Percentiles rank a stretch among this genome's conserved stretches.
Conservation (phyloP, 208 protist genomes). For the Zelonia costaricensis region DNA sequence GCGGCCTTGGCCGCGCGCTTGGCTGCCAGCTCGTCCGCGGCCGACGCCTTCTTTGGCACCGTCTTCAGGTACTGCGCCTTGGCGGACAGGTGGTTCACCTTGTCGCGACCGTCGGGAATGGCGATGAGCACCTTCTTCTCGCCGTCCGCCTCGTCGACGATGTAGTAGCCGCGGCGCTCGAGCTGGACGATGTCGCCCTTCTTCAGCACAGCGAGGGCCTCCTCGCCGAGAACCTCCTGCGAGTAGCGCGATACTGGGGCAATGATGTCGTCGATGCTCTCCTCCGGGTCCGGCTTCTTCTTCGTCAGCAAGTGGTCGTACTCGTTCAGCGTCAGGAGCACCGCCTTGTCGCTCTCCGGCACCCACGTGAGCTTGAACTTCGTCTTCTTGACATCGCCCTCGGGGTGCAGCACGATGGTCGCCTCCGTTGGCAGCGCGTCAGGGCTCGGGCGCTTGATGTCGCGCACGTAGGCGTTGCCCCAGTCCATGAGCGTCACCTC, state of each 20-base stretch:
- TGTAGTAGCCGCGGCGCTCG: slow-evolving; percentile 98
- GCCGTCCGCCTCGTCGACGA: slow-evolving; percentile 84
- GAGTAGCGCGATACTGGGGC: slow-evolving; percentile 86
- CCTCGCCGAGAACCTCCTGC: slow-evolving; percentile 85
- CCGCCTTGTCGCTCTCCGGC: slow-evolving; percentile 65
- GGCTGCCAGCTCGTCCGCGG: slow-evolving; percentile 80
- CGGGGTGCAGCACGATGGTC: slow-evolving; percentile 81
- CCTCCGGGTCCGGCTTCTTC: slow-evolving; percentile 95
- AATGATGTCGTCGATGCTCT: slow-evolving; percentile 93
- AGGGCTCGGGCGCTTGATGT: slow-evolving; percentile 56
- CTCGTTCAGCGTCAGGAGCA: slow-evolving; percentile 85
- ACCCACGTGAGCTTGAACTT: slow-evolving; percentile 99
- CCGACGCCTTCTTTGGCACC: slow-evolving; percentile 57
- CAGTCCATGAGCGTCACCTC: slow-evolving; percentile 99
- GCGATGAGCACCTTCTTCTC: slow-evolving; percentile 70
- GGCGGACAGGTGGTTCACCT: slow-evolving; percentile 90
- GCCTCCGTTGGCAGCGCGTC: slow-evolving; percentile 60
- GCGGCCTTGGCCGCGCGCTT: slow-evolving; percentile 85
- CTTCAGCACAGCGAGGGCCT: slow-evolving; percentile 84
- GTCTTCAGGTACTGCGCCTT: slow-evolving; percentile 91
- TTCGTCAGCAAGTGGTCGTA: slow-evolving; percentile 98
- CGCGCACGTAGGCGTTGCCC: slow-evolving; percentile 95
- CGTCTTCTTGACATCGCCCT: slow-evolving; percentile 97
- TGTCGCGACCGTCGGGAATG: slow-evolving; percentile 90
- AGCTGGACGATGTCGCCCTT: slow-evolving; percentile 96